Base-by-base conservation (phyloP, 2,329 filamentous ascomycete species). In the Conoideocrella luteorostrata region DNA sequence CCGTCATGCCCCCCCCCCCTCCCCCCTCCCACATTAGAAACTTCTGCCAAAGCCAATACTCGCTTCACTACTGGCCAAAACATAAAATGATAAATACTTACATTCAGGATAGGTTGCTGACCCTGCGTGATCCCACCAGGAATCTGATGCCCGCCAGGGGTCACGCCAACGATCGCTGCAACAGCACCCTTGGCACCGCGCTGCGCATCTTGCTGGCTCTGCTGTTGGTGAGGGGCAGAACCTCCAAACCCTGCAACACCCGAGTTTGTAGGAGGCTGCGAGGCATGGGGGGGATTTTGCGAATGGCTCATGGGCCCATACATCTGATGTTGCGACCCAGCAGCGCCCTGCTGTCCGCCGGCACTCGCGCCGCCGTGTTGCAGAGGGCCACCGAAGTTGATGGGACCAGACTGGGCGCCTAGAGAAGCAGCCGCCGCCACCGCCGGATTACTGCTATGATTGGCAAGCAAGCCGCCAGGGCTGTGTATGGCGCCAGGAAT, bases 401-500 rank as follows among this genome's bases (percentile, higher is more conserved):
- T 62, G 33, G 75, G 64, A 13, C 69, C 73, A 2, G 75, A 62
- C n/a, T 75, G 69, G 30, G 67, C 74, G 46, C 75, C 72, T 34
- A 77, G 63, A 38, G 74, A 66, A 38, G 74, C 75, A 29, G 73
- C 64, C 22, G 76, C 71, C 29, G 76, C 71, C 26, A 34, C 33
- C 21, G 46, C 29, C 17, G 72, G 68, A 26, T 76, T 75, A 26
- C 77, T 74, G 41, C 82, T 80, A 54, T 88, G 80, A 52, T 82
- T 88, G 7, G 84, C 79, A 30, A 97, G 78, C 28, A 97, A 75
- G 7, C 91, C 91, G 52, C 93, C 91, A 2, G 91, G 91, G 36
- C 89, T 94, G 61, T 95, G 91, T 45, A 96, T 94, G 41, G 88
- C 85, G 50, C 82, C 85, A 45, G 84, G 69, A 50, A 88, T 72